These are phyloP conservation scores for Heritiera littoralis DNA, from an alignment of 345 rosid species.

Conservation along the genomic window DNA sequence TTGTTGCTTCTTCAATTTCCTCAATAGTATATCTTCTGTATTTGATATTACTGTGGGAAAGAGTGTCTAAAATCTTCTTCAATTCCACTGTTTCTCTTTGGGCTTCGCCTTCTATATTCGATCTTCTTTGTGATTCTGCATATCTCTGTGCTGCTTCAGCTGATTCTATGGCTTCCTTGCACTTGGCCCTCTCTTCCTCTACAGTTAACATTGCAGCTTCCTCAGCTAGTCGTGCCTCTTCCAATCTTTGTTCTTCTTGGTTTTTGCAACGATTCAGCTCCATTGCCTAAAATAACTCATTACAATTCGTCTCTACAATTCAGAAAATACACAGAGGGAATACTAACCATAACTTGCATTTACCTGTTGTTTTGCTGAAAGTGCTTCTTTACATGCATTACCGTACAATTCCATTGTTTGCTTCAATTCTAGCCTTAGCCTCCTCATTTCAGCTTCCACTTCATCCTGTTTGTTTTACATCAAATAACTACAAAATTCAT, in stretches of 20 bases:
- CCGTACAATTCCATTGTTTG: conserved; percentile 84
- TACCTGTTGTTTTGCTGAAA: conserved; percentile 82
- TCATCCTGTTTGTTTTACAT: conserved; percentile 51
- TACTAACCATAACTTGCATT: background rate
- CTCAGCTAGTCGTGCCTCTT: conserved; percentile 62
- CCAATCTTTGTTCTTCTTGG: conserved; percentile 60
- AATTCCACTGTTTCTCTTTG: conserved; percentile 54
- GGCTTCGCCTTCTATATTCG: conserved; percentile 48
- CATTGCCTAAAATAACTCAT: conserved; percentile 48
- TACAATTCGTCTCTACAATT: background rate
- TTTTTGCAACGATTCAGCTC: conserved; percentile 70
- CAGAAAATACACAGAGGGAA: conserved; percentile 12
- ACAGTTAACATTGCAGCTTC: conserved; percentile 56
- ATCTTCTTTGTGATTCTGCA: conserved; percentile 61
- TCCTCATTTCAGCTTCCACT: conserved; percentile 82
- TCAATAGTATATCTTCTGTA: conserved; percentile 74
- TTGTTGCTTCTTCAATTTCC: conserved; percentile 81
- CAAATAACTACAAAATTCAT: background rate
- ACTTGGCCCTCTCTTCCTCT: conserved; percentile 64
- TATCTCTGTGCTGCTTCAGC: conserved; percentile 64
- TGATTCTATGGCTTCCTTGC: conserved; percentile 64
- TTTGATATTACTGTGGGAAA: conserved; percentile 39
- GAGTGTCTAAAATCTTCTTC: conserved; percentile 33
- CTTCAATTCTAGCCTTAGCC: conserved; percentile 76
- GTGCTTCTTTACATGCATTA: conserved; percentile 86